These are phyloP conservation scores for Solanum etuberosum DNA, from an alignment of 257 asterid genomes.

Conservation along the genomic window DNA sequence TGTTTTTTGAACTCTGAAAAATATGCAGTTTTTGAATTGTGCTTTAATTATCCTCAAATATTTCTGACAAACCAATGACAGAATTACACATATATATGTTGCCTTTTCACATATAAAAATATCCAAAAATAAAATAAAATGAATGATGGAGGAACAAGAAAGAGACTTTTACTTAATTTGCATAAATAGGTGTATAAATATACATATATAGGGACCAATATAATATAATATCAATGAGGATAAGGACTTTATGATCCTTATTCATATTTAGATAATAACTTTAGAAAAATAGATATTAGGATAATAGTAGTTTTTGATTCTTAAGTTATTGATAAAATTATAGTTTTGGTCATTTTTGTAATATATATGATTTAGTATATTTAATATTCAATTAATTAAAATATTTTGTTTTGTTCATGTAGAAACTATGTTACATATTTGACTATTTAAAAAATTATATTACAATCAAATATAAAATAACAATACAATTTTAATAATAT, in stretches of 20 bases:
- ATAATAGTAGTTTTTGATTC: background rate
- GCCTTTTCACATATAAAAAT: background rate
- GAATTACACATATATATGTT: background rate
- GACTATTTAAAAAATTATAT: background rate
- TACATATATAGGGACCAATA: background rate
- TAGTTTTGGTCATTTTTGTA: too few species aligned
- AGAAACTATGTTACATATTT: too few species aligned
- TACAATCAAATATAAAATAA: too few species aligned
- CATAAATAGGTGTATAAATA: background rate
- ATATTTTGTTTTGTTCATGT: background rate
- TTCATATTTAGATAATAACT: background rate
- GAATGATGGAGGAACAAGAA: background rate
- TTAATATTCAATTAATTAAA: too few species aligned
- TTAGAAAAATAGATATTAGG: background rate
- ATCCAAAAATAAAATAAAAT: background rate
- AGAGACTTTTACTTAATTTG: background rate
- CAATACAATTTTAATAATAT: too few species aligned
- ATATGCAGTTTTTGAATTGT: background rate
- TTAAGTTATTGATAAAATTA: background rate
- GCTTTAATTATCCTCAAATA: background rate
- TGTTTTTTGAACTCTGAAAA: background rate
- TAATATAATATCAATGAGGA: background rate
- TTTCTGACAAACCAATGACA: background rate
- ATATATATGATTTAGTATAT: background rate
- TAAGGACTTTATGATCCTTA: background rate